These are phyloP conservation scores for Nigrospora oryzae DNA, from an alignment of 2,329 filamentous ascomycete genomes.

Conservation along the genomic window DNA sequence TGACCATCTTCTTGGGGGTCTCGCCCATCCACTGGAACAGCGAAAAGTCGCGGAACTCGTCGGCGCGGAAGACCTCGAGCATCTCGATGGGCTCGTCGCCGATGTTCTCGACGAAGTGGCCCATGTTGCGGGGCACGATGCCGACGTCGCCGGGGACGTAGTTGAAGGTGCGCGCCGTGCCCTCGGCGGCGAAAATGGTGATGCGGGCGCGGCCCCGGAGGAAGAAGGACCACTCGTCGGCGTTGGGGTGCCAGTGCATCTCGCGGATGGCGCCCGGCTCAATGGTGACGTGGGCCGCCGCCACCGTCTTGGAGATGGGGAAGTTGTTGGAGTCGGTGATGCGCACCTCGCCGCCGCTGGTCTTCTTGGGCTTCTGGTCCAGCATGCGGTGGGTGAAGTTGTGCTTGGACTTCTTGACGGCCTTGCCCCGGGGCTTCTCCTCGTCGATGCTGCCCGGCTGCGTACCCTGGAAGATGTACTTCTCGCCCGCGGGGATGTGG, in stretches of 20 bases:
- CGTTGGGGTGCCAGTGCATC: constrained; percentile 77
- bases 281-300: constrained; percentile 64
- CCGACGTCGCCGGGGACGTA: constrained; percentile 68
- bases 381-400: constrained; percentile 67
- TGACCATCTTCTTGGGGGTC: constrained; percentile 57
- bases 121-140: constrained; percentile 69
- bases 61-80: constrained; percentile 65
- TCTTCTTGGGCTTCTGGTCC: constrained; percentile 56
- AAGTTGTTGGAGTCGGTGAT: constrained; percentile 73
- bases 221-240: constrained; percentile 78
- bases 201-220: constrained; percentile 62
- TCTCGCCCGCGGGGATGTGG: constrained; percentile 56
- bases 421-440: constrained; percentile 51
- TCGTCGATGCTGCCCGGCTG: constrained; percentile 55
- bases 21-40: constrained; percentile 70
- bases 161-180: constrained; percentile 66
- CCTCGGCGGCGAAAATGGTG: constrained; percentile 65
- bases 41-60: constrained; percentile 65
- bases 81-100: constrained; percentile 70
- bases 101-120: constrained; percentile 76
- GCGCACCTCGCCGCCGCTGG: constrained; percentile 61
- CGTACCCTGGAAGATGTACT: constrained; percentile 71
- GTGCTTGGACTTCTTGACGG: constrained; percentile 58
- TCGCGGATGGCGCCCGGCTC: constrained; percentile 65
- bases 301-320: constrained; percentile 62